Evolutionary conservation across 768 basidiomycete genomes (phyloP), one percentile per base, ranked within the genome.

Genomic region (Hirschioporus abietinus): DNA sequence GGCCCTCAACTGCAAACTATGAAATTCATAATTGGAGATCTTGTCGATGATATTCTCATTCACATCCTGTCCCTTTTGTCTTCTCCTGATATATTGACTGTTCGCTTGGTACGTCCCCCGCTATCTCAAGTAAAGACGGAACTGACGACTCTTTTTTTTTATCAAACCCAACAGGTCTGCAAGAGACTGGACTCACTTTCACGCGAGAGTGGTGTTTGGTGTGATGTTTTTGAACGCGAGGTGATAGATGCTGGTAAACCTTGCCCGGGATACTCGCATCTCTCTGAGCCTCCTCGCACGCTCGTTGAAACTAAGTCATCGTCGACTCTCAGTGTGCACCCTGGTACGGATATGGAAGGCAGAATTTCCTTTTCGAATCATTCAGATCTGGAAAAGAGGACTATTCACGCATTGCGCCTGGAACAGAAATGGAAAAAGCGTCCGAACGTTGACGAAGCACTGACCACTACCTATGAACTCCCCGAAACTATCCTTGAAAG

Each of bases 11-110:
- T 52, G 12, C 42, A 30, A 30, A 20, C 42, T 52, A 52, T 52
- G 42, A 12, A 12, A 52, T 52, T 52, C 42, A 15, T 52, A 6
- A 52, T 61, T 23, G 60, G 6, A 61, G 60, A 34, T 17, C 60
- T 61, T 25, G 60, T 61, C 25, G 60, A 61, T 34, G 60, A 61
- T 34, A 61, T 61, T 18, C 30, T 61, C 25, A 61, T 61, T 15
- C 23, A 34, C 2, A 61, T 61, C 17, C 25, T 61, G 24, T 25
- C 25, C 60, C 25, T 34, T 25, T 18, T 61, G 25, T 61, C 25
- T 61, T 25, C 30, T 61, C 60, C 24, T 6, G 60, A 61, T 23
- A 61, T 61, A 15, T 61, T 61, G 60, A 61, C 10, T 61, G 60
- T 61, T 23, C 12, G 60, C 3, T 61, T 61, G 60, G 60, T 61